phyloP scores from a whole-genome alignment of 495 filamentous ascomycete species.

The Talaromyces proteolyticus region DNA sequence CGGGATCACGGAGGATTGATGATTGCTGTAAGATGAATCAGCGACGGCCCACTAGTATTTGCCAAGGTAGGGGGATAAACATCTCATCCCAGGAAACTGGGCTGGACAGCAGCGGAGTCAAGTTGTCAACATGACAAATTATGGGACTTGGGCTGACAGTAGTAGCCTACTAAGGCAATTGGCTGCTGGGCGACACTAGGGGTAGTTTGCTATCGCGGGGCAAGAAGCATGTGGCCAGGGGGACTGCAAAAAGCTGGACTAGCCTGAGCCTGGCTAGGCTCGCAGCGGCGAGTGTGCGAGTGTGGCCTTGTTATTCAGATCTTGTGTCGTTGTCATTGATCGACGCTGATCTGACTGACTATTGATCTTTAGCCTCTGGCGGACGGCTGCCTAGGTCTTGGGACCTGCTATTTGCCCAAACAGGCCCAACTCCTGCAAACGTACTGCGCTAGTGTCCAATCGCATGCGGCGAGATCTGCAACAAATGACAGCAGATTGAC shows the following conservation, averaged over 20 bases:
- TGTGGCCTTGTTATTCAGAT: background rate
- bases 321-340: slow-evolving; percentile 1
- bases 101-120: too few relatives aligned
- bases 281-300: background rate
- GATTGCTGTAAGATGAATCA: too few relatives aligned
- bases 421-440: too few relatives aligned
- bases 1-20: too few relatives aligned
- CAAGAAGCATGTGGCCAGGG: background rate
- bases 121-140: background rate
- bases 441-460: too few relatives aligned
- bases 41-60: too few relatives aligned
- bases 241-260: too few relatives aligned
- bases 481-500: too few relatives aligned
- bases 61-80: too few relatives aligned
- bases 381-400: background rate
- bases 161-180: background rate
- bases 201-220: background rate
- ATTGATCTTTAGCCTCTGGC: slow-evolving; percentile 6
- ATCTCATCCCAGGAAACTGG: too few relatives aligned
- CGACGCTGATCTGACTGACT: slow-evolving; percentile 7
- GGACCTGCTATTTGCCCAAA: background rate
- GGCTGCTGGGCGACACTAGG: background rate
- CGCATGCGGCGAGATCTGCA: too few relatives aligned
- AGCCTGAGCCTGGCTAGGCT: background rate
- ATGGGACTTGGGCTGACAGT: background rate